Evolutionary conservation across 345 rosid genomes (phyloP).

Genomic region (Citrus inodora): DNA sequence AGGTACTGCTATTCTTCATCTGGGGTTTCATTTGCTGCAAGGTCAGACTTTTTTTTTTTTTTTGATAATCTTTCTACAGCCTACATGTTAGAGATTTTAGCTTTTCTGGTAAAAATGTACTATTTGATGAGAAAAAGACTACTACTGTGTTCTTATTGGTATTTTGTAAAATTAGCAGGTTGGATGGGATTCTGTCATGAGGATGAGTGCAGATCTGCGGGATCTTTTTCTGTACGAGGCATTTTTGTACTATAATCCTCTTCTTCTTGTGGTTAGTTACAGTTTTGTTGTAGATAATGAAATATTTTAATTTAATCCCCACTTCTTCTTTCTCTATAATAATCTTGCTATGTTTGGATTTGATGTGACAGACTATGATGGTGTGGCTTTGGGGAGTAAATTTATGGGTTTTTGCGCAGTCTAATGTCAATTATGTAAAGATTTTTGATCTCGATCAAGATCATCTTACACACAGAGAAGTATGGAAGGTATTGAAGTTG

Average conservation of each 20-base stretch:
- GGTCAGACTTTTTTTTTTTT: slow-evolving; percentile 43
- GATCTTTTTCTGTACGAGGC: slow-evolving; percentile 92
- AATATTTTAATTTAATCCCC: neutral
- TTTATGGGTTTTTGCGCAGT: slow-evolving; percentile 80
- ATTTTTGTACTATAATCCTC: slow-evolving; percentile 94
- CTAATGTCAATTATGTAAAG: slow-evolving; percentile 71
- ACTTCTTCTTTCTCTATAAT: neutral
- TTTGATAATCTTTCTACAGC: neutral
- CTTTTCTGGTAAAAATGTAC: neutral
- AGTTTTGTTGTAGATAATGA: neutral
- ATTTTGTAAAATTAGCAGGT: slow-evolving; percentile 43
- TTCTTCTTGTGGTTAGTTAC: slow-evolving; percentile 85
- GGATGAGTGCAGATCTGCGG: slow-evolving; percentile 77
- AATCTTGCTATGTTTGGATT: slow-evolving; percentile 11
- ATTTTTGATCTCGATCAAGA: slow-evolving; percentile 80
- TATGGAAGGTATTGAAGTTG: slow-evolving; percentile 76
- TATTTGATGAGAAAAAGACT: neutral
- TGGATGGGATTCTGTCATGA: slow-evolving; percentile 95
- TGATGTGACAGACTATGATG: slow-evolving; percentile 70
- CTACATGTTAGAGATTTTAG: neutral
- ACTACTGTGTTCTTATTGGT: neutral
- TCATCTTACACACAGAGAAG: slow-evolving; percentile 85
- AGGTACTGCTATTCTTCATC: slow-evolving; percentile 72
- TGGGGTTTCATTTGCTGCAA: slow-evolving; percentile 87
- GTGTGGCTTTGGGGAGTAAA: slow-evolving; percentile 99